These are phyloP conservation scores for Lactarius deliciosus DNA, from an alignment of 768 basidiomycete species.

Conservation along the genomic window DNA sequence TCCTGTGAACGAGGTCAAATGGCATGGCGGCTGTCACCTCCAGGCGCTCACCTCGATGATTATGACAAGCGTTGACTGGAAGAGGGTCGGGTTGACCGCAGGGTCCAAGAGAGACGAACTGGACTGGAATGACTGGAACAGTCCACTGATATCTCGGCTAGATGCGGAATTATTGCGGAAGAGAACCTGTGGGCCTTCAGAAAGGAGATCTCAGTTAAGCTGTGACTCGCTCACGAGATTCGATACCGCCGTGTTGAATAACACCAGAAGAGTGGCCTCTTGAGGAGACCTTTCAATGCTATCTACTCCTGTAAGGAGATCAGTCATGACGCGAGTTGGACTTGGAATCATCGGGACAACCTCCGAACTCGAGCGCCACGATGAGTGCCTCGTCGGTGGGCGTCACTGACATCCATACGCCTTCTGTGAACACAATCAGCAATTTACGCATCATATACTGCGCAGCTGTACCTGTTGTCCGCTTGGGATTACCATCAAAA, in stretches of 20 bases:
- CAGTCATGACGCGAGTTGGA: not conserved
- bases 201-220: not conserved
- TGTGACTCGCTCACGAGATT: constrained; percentile 44
- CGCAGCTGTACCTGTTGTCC: constrained; percentile 46
- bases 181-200: constrained; percentile 44
- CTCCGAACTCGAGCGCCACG: constrained; percentile 66
- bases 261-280: constrained; percentile 60
- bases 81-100: constrained; percentile 55
- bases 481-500: constrained; percentile 64
- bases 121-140: constrained; percentile 63
- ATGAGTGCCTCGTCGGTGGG: constrained; percentile 54
- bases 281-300: constrained; percentile 63
- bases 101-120: constrained; percentile 59
- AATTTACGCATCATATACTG: not conserved
- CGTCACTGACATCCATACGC: constrained; percentile 68
- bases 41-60: constrained; percentile 56
- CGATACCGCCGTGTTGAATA: constrained; percentile 66
- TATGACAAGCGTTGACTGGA: constrained; percentile 59
- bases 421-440: constrained; percentile 38
- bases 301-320: constrained; percentile 48
- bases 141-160: constrained; percentile 56
- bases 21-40: no score
- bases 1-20: constrained; percentile 45
- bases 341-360: constrained; percentile 31
- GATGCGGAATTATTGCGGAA: constrained; percentile 68